phyloP scores from a whole-genome alignment of 2,329 filamentous ascomycete species.

The Arthrobotrys conoides region DNA sequence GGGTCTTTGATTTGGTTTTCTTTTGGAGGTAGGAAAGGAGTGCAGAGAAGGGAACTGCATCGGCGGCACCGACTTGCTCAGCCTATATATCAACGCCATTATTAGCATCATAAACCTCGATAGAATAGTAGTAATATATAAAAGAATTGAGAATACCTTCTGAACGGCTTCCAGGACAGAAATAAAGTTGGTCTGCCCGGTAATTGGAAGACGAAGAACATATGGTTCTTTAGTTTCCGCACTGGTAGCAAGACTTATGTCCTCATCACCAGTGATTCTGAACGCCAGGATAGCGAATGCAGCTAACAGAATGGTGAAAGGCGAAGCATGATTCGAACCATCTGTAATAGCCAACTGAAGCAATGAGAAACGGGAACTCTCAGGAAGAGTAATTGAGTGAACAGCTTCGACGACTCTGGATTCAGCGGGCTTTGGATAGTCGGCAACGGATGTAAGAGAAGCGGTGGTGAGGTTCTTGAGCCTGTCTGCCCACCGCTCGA shows the following conservation, averaged over 20 bases:
- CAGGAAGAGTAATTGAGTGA: slow-evolving; percentile 66
- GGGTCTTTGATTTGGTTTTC: slow-evolving; percentile 67
- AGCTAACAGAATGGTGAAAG: slow-evolving; percentile 68
- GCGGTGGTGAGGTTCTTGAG: slow-evolving; percentile 64
- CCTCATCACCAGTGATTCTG: slow-evolving; percentile 70
- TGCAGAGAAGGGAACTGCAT: slow-evolving; percentile 68
- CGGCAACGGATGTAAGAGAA: slow-evolving; percentile 63
- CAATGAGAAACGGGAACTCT: slow-evolving; percentile 66
- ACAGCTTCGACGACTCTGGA: slow-evolving; percentile 64
- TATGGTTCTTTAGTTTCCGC: slow-evolving; percentile 69
- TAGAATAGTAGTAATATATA: neutral
- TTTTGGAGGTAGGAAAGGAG: slow-evolving; percentile 68
- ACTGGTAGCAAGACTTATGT: slow-evolving; percentile 70
- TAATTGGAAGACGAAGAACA: slow-evolving; percentile 68
- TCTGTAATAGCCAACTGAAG: slow-evolving; percentile 66
- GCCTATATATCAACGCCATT: slow-evolving; percentile 63
- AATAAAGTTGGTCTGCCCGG: slow-evolving; percentile 67
- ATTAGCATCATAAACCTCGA: slow-evolving; percentile 9
- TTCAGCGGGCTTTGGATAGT: slow-evolving; percentile 64
- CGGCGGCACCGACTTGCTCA: slow-evolving; percentile 67
- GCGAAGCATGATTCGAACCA: slow-evolving; percentile 65
- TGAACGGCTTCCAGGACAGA: slow-evolving; percentile 68
- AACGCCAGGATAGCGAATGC: slow-evolving; percentile 69
- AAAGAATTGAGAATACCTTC: slow-evolving; percentile 64
- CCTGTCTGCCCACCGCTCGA: slow-evolving; percentile 63